A percentile compares a stretch with the other conserved stretches of the same genome.
phyloP scores from a whole-genome alignment of 495 filamentous ascomycete species.

The Penicillium cosmopolitanum region DNA sequence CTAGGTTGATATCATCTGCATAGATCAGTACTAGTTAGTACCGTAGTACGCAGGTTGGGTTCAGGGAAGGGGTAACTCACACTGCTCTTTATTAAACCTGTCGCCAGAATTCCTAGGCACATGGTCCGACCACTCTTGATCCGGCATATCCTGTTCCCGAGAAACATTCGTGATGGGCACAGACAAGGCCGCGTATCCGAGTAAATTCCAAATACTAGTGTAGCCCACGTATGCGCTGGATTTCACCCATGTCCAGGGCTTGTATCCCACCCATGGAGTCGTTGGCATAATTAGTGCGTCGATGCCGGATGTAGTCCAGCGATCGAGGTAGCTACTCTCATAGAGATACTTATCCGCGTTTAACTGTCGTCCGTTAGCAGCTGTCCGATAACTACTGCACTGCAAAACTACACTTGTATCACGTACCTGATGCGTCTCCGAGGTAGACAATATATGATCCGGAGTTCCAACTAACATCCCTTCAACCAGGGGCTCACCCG shows the following conservation, averaged over 20 bases:
- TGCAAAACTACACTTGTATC: no score
- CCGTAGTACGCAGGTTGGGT: not conserved
- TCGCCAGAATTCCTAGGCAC: conserved; percentile 45
- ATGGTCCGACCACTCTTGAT: conserved; percentile 38
- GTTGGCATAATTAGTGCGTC: conserved; percentile 71
- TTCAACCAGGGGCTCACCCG: conserved; percentile 61
- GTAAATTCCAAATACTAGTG: conserved; percentile 68
- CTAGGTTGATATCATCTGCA: conserved; percentile 47
- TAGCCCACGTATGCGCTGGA: conserved; percentile 65
- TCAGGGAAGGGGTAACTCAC: conserved; percentile 26
- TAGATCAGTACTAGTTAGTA: conserved; percentile 1
- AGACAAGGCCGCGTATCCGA: conserved; percentile 64
- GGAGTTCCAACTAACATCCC: conserved; percentile 47
- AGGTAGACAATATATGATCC: conserved; percentile 34
- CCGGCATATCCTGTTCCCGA: conserved; percentile 26
- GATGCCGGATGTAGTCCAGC: conserved; percentile 60
- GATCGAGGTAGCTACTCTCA: conserved; percentile 40
- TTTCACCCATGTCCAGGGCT: conserved; percentile 51
- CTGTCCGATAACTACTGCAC: no score
- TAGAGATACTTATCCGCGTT: conserved; percentile 39
- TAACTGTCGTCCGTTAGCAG: conserved; percentile 24
- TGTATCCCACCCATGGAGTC: conserved; percentile 55
- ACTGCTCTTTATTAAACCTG: conserved; percentile 48
- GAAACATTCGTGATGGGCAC: conserved; percentile 55
- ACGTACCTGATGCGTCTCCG: conserved; percentile 30